phyloP scores from a whole-genome alignment of 2,329 filamentous ascomycete genomes.

The Exophiala alcalophila region DNA sequence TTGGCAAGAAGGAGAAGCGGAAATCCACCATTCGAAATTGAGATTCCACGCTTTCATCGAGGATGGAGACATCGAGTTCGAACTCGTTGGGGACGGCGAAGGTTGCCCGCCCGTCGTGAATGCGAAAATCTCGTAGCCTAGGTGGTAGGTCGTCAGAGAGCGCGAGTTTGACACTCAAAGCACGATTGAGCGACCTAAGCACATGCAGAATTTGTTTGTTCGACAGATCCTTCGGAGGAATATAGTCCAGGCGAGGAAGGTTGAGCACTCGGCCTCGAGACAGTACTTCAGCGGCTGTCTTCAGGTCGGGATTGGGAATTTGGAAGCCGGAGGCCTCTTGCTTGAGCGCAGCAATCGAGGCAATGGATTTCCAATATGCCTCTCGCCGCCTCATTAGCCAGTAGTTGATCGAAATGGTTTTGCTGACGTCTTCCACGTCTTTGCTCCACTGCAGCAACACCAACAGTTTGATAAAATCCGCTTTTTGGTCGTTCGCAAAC shows the following conservation, averaged over 20 bases:
- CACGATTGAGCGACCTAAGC: slow-evolving; percentile 76
- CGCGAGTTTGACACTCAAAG: slow-evolving; percentile 78
- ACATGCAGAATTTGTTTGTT: slow-evolving; percentile 69
- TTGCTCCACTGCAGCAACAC: slow-evolving; percentile 89
- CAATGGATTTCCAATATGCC: slow-evolving; percentile 59
- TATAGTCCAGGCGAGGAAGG: slow-evolving; percentile 79
- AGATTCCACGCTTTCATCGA: slow-evolving; percentile 74
- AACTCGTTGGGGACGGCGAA: slow-evolving; percentile 83
- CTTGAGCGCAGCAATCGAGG: slow-evolving; percentile 69
- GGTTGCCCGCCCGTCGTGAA: slow-evolving; percentile 83
- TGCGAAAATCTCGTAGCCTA: slow-evolving; percentile 73
- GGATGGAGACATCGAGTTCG: slow-evolving; percentile 87
- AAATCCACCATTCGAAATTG: slow-evolving; percentile 96
- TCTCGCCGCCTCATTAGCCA: slow-evolving; percentile 66
- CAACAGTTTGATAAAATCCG: slow-evolving; percentile 87
- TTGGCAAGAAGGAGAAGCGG: slow-evolving; percentile 74
- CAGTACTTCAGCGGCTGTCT: slow-evolving; percentile 81
- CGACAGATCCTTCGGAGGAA: slow-evolving; percentile 68
- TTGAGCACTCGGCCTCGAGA: slow-evolving; percentile 72
- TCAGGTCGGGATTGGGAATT: slow-evolving; percentile 84
- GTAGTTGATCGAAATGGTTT: slow-evolving; percentile 79
- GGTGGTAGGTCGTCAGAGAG: slow-evolving; percentile 77
- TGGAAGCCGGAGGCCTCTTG: slow-evolving; percentile 68
- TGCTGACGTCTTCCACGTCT: slow-evolving; percentile 73
- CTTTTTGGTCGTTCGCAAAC: slow-evolving; percentile 75